Base-by-base conservation (phyloP, 2,329 filamentous ascomycete genomes). In the Epichloe brachyelytri region DNA sequence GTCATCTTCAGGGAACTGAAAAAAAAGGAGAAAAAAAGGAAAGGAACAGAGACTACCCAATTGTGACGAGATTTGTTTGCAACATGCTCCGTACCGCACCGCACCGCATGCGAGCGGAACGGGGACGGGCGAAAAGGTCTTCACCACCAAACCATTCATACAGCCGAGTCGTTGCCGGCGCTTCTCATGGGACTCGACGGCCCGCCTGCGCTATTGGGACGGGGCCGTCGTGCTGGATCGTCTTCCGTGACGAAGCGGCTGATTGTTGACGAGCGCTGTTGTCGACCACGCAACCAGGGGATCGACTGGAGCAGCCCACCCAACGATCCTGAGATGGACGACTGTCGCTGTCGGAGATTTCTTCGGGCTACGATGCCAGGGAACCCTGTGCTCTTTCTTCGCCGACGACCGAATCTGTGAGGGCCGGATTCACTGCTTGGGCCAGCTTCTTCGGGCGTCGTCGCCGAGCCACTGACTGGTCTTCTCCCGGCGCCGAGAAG, bases 301-400 rank as follows among this genome's bases (percentile, higher is more conserved):
- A 81, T 62, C 39, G 73, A 75, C 19, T 44, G 46, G 64, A 74
- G 76, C 22, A 83, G 66, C 1, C 73, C 74, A 5, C 73, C 70
- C 0, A 78, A 60, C 0, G 76, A 71, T 14, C 75, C 74, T 45
- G 79, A 77, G 1, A 76, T 57, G 2, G 65, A 65, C 5, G 69
- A 68, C 39, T 64, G 60, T 44, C 64, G 68, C 53, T 66, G 68
- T 44, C 68, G 62, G 17, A 68, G 62, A 36, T 68, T 65, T 46
- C 69, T 69, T 39, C 78, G 69, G 5, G 79, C 78, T 5, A 73
- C 77, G 51, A 83, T 79, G 0, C 79, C 78, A 0, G 78, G 78
- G 54, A 83, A 83, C 0, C 79, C 79, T 0, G 77, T 82, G 15
- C 78, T 82, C 58, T 75, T 78, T 56, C 79, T 68, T 43, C 79